Evolutionary conservation across 2,329 filamentous ascomycete species (phyloP).

Genomic region (Scedosporium aurantiacum): DNA sequence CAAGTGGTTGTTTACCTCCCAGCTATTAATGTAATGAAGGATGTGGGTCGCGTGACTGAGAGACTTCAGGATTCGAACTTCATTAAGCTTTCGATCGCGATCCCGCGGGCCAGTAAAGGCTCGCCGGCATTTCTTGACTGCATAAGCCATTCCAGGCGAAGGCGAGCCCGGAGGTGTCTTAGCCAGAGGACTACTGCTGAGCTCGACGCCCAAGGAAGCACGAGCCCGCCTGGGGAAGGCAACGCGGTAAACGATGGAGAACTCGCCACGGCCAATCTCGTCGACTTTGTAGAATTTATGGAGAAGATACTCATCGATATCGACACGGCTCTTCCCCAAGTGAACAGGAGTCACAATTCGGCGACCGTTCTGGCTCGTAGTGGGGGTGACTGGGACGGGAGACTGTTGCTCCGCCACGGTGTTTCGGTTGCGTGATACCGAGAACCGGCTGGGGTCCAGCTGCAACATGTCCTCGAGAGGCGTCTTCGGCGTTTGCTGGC

Average conservation of each 20-base stretch:
- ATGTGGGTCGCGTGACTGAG: constrained; percentile 75
- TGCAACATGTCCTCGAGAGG: constrained; percentile 65
- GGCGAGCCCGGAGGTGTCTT: constrained; percentile 33
- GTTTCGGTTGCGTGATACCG: constrained; percentile 55
- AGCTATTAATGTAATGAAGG: constrained; percentile 71
- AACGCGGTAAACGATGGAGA: constrained; percentile 84
- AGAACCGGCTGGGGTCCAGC: constrained; percentile 71
- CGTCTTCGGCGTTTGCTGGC: constrained; percentile 32
- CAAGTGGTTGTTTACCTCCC: constrained; percentile 75
- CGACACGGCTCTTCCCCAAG: constrained; percentile 51
- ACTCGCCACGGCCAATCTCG: constrained; percentile 76
- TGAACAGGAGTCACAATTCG: constrained; percentile 58
- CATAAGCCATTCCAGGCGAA: constrained; percentile 56
- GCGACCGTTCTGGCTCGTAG: constrained; percentile 26
- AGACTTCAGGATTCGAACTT: constrained; percentile 69
- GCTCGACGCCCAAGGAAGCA: constrained; percentile 11
- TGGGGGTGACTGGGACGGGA: constrained; percentile 67
- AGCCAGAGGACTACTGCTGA: neutral
- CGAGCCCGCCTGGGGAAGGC: constrained; percentile 25
- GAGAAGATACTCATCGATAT: constrained; percentile 59
- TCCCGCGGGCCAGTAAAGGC: constrained; percentile 69
- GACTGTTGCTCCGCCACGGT: neutral
- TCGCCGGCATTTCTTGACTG: constrained; percentile 86
- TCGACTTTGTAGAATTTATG: constrained; percentile 73
- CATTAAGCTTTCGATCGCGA: constrained; percentile 71